A percentile compares a stretch with the other conserved stretches of the same genome.
Evolutionary conservation across 225 moss, liverwort and hornwort species (phyloP).

Genomic region (Ulota crispa): DNA sequence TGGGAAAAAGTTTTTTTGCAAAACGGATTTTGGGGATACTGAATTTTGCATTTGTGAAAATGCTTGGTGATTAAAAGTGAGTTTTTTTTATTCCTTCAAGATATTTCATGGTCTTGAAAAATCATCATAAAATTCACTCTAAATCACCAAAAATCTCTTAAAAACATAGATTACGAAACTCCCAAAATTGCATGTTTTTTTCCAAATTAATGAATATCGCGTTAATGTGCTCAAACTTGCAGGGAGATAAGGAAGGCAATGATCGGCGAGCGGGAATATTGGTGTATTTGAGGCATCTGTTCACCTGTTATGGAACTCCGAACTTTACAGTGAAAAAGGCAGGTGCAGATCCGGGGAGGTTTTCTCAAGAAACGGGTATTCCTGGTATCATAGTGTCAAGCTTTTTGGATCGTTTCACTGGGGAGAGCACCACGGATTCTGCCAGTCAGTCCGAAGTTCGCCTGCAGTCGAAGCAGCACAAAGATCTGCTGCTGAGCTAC

Average conservation of each 20-base stretch:
- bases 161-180: too few relatives aligned
- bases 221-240: slow-evolving; percentile 12
- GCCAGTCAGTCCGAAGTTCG: slow-evolving; percentile 39
- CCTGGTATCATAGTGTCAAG: slow-evolving; percentile 72
- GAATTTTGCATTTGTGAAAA: too few relatives aligned
- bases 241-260: slow-evolving; percentile 90
- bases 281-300: slow-evolving; percentile 74
- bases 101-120: too few relatives aligned
- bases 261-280: slow-evolving; percentile 69
- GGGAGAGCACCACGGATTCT: slow-evolving; percentile 44
- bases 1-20: too few relatives aligned
- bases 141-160: too few relatives aligned
- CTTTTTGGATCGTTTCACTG: slow-evolving; percentile 72
- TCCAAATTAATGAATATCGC: too few relatives aligned
- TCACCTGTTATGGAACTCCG: slow-evolving; percentile 60
- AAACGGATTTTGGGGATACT: too few relatives aligned
- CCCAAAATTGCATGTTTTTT: too few relatives aligned
- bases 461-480: slow-evolving; percentile 68
- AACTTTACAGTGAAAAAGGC: slow-evolving; percentile 41
- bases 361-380: slow-evolving; percentile 70
- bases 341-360: slow-evolving; percentile 48
- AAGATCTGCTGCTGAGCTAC: slow-evolving; percentile 69
- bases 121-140: too few relatives aligned
- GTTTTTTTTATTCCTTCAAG: too few relatives aligned
- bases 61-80: too few relatives aligned